Evolutionary conservation across 2,329 filamentous ascomycete species (phyloP).

Genomic region (Talaromyces sp.): DNA sequence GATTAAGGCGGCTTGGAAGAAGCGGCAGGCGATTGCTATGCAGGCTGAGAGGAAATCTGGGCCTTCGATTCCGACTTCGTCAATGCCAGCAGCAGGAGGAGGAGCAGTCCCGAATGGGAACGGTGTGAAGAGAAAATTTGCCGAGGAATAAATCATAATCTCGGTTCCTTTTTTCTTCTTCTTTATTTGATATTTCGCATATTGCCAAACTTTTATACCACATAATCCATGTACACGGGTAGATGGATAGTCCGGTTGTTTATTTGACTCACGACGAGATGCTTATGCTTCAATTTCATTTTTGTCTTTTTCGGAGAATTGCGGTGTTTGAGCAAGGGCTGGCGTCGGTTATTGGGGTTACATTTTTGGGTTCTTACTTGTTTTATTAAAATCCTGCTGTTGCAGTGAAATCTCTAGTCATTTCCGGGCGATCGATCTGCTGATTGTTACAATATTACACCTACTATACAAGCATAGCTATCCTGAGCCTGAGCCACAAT

Average conservation of each 20-base stretch:
- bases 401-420: not conserved
- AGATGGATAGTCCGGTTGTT: not conserved
- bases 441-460: not conserved
- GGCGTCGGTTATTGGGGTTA: not conserved
- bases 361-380: not conserved
- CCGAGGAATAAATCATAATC: conserved; percentile 28
- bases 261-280: not conserved
- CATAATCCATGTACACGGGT: conserved; percentile 1
- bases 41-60: conserved; percentile 3
- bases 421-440: too few species aligned
- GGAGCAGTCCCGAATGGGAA: conserved; percentile 26
- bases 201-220: conserved; percentile 7
- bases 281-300: not conserved
- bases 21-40: conserved; percentile 42
- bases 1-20: conserved; percentile 81
- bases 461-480: too few species aligned
- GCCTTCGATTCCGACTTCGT: conserved; percentile 20
- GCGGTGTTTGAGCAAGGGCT: not conserved
- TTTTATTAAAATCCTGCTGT: not conserved
- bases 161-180: conserved; percentile 6
- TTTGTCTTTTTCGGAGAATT: not conserved
- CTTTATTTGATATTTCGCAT: conserved; percentile 5
- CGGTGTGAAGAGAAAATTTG: conserved; percentile 38
- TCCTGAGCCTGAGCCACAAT: not conserved
- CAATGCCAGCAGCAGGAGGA: conserved; percentile 17